These are phyloP conservation scores for Fagopyrum homotropicum DNA, from an alignment of 148 eudicot genomes.

Conservation along the genomic window DNA sequence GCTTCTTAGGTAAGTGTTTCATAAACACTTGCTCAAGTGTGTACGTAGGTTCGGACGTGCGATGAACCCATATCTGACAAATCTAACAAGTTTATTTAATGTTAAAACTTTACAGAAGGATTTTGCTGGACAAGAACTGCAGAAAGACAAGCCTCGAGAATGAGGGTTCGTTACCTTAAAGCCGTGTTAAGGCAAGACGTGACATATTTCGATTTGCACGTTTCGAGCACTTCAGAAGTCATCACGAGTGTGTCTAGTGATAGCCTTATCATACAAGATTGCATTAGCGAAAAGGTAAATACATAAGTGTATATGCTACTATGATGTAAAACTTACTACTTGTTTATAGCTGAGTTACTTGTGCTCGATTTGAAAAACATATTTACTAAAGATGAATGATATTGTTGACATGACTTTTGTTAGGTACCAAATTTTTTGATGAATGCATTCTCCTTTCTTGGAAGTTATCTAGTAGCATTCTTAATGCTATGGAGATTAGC, in stretches of 20 bases:
- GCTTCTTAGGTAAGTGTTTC: conserved; percentile 53
- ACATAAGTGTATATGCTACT: no score
- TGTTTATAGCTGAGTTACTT: no score
- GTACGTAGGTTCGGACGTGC: no score
- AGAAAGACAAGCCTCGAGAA: conserved; percentile 46
- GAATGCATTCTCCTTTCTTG: conserved; percentile 20
- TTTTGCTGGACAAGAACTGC: conserved; percentile 64
- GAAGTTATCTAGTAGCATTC: conserved; percentile 21
- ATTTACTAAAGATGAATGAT: no score
- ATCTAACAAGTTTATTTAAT: no score
- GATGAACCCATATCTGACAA: no score
- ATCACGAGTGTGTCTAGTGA: conserved; percentile 47
- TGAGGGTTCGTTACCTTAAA: conserved; percentile 40
- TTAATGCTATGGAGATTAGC: conserved; percentile 31
- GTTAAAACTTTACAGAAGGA: conserved; percentile 30
- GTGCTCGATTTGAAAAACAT: no score
- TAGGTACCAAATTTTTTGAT: conserved; percentile 32
- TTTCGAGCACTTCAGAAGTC: conserved; percentile 44
- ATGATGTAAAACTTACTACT: no score
- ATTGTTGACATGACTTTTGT: neutral
- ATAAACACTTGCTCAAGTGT: no score
- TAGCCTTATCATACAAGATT: conserved; percentile 47
- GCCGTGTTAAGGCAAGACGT: conserved; percentile 54
- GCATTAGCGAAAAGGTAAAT: conserved; percentile 47
- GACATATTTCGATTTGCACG: conserved; percentile 51